Percentiles rank a stretch among this genome's conserved stretches.
phyloP scores from a whole-genome alignment of 805 yeast genomes.

The Wickerhamomyces mucosus region DNA sequence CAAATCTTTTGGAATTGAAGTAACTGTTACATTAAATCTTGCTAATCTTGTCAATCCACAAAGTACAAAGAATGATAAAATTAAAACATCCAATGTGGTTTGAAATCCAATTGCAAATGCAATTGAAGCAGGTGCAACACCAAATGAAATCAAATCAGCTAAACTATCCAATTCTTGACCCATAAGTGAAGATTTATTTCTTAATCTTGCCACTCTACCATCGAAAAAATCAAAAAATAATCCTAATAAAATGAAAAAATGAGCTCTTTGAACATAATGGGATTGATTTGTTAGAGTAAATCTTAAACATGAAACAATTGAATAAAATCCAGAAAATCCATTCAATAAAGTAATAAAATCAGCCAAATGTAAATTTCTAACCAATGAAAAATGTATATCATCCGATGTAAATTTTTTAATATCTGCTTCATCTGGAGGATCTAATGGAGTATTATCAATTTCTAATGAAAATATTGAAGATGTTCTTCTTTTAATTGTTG shows the following conservation, averaged over 20 bases:
- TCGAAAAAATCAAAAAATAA: constrained; percentile 94
- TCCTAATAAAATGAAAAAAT: constrained; percentile 82
- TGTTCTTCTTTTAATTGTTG: constrained; percentile 29
- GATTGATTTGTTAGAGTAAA: constrained; percentile 62
- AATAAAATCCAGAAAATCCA: constrained; percentile 89
- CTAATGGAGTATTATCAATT: constrained; percentile 36
- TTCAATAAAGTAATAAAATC: constrained; percentile 92
- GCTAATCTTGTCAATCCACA: constrained; percentile 94
- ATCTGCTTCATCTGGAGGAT: constrained; percentile 71
- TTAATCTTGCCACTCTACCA: constrained; percentile 92
- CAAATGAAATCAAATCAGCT: constrained; percentile 91
- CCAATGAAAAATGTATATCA: constrained; percentile 74
- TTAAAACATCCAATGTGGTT: constrained; percentile 67
- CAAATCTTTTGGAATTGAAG: constrained; percentile 83
- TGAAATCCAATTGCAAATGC: constrained; percentile 90
- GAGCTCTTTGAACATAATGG: constrained; percentile 78
- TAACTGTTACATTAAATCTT: constrained; percentile 89
- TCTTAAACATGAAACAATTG: constrained; percentile 78
- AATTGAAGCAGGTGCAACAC: constrained; percentile 90
- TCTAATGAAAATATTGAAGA: constrained; percentile 40
- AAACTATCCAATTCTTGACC: constrained; percentile 97
- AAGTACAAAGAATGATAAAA: constrained; percentile 75
- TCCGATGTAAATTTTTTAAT: constrained; percentile 75
- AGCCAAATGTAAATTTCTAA: constrained; percentile 86
- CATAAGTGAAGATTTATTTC: constrained; percentile 85